Evolutionary conservation across 441 rosid species (phyloP), one percentile per base, ranked within the genome.

Genomic region (Arabidopsis hybrid): DNA sequence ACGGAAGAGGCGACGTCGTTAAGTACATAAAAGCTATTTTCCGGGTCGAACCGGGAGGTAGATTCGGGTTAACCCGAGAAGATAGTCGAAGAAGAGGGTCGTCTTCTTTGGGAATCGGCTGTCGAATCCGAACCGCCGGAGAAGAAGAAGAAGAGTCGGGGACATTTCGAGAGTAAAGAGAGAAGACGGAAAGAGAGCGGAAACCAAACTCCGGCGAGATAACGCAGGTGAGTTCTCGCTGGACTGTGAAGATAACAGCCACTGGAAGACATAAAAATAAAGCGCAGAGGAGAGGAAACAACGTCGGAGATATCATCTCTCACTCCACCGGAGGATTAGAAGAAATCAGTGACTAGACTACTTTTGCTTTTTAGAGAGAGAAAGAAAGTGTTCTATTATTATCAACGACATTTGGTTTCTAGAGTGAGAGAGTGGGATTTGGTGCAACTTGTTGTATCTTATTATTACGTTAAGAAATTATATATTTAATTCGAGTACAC

Each of bases 21-120:
- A 91, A 76, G 72, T 87, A 92, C 82, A 91, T 62, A 60, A 92
- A 89, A 6, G 95, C 96, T 11, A 91, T 18, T 77, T 91, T 92
- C 79, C 80, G 84, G 7, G 77, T 83, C 13, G 62, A 60, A 5
- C 29, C 69, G 0, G 83, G 69, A 58, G 79, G 82, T 1, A 8
- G 80, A 8, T 63, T 75, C 8, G 83, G 79, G 80, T 77, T 82
- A 16, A 76, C 87, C 50, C 75, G 83, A 11, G 89, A 60, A 2
- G 95, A 91, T 8, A 77, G 38, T 11, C 62, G 74, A 80, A 90
- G 79, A 58, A 92, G 83, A 0, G 46, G 50, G 3, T 75, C 78
- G 35, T 91, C 95, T 40, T 89, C 84, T 39, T 74, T 67, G 0
- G 82, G 82, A n/a, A 76, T 76, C 1, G 72, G 64, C 0, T 74